phyloP scores from a whole-genome alignment of 78 protist genomes.

The Dictyostelium brefeldianum region DNA sequence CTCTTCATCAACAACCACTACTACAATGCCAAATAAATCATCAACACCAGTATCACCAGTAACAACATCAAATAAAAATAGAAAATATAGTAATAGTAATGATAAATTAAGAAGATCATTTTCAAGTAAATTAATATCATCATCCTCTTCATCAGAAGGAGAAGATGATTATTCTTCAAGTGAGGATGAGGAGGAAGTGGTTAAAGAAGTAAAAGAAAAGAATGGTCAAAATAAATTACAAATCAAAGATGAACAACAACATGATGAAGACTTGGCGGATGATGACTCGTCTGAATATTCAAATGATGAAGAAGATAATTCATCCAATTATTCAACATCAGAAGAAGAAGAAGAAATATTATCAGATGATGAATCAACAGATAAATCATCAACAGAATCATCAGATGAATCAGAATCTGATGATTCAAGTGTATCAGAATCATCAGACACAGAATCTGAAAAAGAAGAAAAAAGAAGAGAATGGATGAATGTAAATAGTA shows the following conservation, averaged over 20 bases:
- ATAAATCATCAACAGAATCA: constrained; percentile 14
- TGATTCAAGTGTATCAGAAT: not conserved
- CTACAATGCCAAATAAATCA: not conserved
- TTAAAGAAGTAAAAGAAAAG: not conserved
- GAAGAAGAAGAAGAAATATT: not conserved
- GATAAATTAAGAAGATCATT: constrained; percentile 1
- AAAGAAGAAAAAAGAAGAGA: not conserved
- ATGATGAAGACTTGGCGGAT: constrained; percentile 5
- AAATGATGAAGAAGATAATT: not conserved
- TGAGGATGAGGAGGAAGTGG: constrained; percentile 25
- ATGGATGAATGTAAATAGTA: not conserved
- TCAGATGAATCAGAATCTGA: not conserved
- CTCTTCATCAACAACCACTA: not conserved
- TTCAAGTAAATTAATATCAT: not conserved
- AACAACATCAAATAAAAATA: not conserved
- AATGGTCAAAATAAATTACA: not conserved
- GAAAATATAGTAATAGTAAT: constrained; percentile 6
- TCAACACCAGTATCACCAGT: not conserved
- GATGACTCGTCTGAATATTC: not conserved
- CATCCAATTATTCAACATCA: not conserved
- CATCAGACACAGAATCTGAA: not conserved
- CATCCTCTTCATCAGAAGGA: not conserved
- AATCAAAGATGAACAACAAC: not conserved
- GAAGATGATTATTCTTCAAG: constrained; percentile 12
- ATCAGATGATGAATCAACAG: not conserved